Base-by-base conservation (phyloP, 768 basidiomycete species). In the Mycena crocata region DNA sequence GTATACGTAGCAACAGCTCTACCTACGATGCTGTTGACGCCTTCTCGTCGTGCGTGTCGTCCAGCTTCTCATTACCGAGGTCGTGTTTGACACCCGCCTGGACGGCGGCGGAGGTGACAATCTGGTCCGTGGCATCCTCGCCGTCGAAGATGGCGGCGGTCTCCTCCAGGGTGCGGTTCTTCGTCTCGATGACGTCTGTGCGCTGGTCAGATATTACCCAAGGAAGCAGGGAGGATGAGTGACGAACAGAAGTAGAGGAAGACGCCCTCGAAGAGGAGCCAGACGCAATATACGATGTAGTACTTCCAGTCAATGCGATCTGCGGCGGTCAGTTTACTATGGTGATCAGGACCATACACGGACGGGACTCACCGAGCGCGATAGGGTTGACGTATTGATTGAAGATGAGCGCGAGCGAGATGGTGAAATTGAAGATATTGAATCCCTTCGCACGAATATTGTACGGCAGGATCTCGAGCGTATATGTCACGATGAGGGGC, bases 381-480 rank as follows among this genome's bases (percentile, higher is more conserved):
- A 93, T 86, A 37, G 93, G 94, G 82, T 95, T 95, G 76, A 90
- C 88, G 74, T 94, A 93, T 79, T 94, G 93, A 76, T 94, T 95
- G 80, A 96, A 93, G 77, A 96, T 92, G 71, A 95, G 88, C 8
- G 93, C 86, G 60, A 91, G 70, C 15, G 92, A 93, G 75, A 93
- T 87, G 64, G 86, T 80, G 76, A 95, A 91, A 79, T 88, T 92
- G 84, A 95, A 93, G 60, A 95, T 73, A 69, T 85, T 91, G 83
- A 93, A 90, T 58, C 94, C 93, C 83, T 94, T 95, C 70, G 93
- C 93, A 77, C 94, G 93, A 62, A 96, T 82, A 32, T 82, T 79
- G 82, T 85, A 95, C 7, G 94, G 94, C 57, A 96, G 81, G 78
- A 96, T 96, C 78, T 97, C 95, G 68, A 95, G 86, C 46, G 93